Conservation (phyloP, 176 grass and related monocot genomes). For the Puya raimondii region DNA sequence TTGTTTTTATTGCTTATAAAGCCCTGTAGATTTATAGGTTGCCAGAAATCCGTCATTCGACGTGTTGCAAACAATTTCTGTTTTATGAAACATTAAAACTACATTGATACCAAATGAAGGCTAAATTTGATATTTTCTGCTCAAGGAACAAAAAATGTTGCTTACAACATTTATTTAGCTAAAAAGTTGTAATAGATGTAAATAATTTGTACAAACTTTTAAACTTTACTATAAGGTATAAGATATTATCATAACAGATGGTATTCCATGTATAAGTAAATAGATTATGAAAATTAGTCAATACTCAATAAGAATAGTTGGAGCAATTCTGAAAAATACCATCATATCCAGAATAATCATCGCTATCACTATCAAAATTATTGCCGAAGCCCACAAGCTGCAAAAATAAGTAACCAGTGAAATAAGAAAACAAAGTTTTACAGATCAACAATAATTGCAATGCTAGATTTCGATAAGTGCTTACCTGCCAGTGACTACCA, state of each 20-base stretch:
- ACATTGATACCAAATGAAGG: too few relatives aligned
- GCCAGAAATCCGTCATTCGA: too few relatives aligned
- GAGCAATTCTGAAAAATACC: conserved; percentile 36
- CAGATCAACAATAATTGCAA: conserved; percentile 18
- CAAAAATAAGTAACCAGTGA: conserved; percentile 32
- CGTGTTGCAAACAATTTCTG: too few relatives aligned
- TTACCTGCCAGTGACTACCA: conserved; percentile 74
- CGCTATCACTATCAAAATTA: conserved; percentile 60
- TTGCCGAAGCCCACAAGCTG: conserved; percentile 85
- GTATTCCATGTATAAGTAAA: not conserved
- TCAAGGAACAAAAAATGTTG: not conserved
- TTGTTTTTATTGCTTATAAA: too few relatives aligned
- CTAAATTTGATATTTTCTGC: not conserved
- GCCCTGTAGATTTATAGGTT: too few relatives aligned
- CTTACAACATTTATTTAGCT: not conserved
- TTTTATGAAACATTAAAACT: too few relatives aligned
- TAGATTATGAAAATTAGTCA: not conserved
- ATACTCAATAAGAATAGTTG: not conserved
- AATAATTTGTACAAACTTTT: conserved; percentile 2
- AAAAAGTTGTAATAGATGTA: not conserved
- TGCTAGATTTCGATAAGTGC: conserved; percentile 6
- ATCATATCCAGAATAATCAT: conserved; percentile 95
- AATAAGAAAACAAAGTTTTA: conserved; percentile 20
- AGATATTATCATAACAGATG: not conserved
- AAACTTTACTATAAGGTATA: not conserved